phyloP scores from a whole-genome alignment of 805 yeast genomes.

The Candida montana region DNA sequence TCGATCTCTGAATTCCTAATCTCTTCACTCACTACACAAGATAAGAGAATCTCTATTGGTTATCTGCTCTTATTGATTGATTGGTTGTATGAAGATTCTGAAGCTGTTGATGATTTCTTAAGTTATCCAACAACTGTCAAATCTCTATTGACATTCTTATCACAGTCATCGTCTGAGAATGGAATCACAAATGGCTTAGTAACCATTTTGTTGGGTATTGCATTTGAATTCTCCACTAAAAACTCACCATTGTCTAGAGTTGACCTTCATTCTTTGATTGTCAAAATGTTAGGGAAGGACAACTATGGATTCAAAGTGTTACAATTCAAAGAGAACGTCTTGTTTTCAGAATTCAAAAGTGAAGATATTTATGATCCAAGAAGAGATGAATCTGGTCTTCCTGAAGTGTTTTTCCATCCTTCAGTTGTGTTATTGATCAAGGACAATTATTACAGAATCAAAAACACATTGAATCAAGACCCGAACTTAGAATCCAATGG shows the following conservation, averaged over 20 bases:
- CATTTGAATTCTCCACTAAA: conserved; percentile 75
- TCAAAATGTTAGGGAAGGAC: conserved; percentile 72
- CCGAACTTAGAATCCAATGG: conserved; percentile 70
- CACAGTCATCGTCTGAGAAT: conserved; percentile 46
- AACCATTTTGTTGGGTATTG: conserved; percentile 63
- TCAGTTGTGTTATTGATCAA: conserved; percentile 60
- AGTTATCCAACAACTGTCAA: conserved; percentile 61
- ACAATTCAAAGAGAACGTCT: conserved; percentile 58
- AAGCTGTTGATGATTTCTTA: conserved; percentile 71
- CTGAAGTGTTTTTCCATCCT: conserved; percentile 68
- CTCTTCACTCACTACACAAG: conserved; percentile 54
- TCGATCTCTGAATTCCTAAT: conserved; percentile 72
- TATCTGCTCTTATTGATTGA: conserved; percentile 67
- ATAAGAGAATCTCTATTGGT: conserved; percentile 73
- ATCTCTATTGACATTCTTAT: conserved; percentile 61
- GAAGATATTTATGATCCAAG: conserved; percentile 43
- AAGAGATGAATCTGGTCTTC: conserved; percentile 81
- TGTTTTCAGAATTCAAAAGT: conserved; percentile 53
- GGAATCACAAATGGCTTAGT: conserved; percentile 67
- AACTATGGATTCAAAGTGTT: conserved; percentile 68
- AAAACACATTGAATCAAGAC: conserved; percentile 64
- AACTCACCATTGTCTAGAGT: conserved; percentile 49
- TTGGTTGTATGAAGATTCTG: conserved; percentile 75
- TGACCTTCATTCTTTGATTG: conserved; percentile 56
- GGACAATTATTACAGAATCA: conserved; percentile 65